Percentiles rank a stretch among this genome's conserved stretches.
These are phyloP conservation scores for Colletotrichum sansevieriae DNA, from an alignment of 2,329 filamentous ascomycete species.

Conservation along the genomic window DNA sequence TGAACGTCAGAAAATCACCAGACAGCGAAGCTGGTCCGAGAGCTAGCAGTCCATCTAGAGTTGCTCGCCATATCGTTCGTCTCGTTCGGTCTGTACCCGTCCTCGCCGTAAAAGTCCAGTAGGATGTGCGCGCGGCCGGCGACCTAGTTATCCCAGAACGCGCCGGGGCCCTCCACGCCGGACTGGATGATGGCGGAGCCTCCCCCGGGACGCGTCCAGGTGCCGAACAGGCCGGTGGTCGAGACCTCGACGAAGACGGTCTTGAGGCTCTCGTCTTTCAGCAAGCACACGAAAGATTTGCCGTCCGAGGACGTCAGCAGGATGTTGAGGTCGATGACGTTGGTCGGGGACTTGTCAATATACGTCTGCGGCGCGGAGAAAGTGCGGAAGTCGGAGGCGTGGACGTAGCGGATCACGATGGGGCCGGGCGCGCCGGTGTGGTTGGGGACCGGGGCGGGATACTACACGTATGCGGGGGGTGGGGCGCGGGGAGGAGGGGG, in stretches of 20 bases:
- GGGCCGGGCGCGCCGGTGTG: slow-evolving; percentile 62
- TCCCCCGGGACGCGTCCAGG: slow-evolving; percentile 63
- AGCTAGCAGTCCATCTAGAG: slow-evolving; percentile 59
- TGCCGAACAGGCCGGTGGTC: slow-evolving; percentile 62
- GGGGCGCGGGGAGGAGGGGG: slow-evolving; percentile 18
- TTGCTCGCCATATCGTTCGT: slow-evolving; percentile 58
- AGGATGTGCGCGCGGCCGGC: slow-evolving; percentile 59
- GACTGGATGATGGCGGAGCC: slow-evolving; percentile 55
- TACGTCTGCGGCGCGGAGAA: slow-evolving; percentile 65
- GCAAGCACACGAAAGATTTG: slow-evolving; percentile 63
- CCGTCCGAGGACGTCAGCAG: slow-evolving; percentile 56
- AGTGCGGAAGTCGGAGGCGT: slow-evolving; percentile 67
- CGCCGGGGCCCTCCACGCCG: slow-evolving; percentile 59
- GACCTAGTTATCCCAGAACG: slow-evolving; percentile 57
- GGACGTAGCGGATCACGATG: slow-evolving; percentile 65
- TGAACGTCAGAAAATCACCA: too few relatives aligned
- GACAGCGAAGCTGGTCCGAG: slow-evolving; percentile 53
- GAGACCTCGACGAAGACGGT: slow-evolving; percentile 65
- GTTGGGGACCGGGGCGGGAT: slow-evolving; percentile 58
- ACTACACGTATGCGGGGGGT: too few relatives aligned
- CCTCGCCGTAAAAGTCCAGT: slow-evolving; percentile 61
- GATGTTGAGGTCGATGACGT: slow-evolving; percentile 64
- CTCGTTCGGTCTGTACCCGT: slow-evolving; percentile 65
- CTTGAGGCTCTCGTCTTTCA: slow-evolving; percentile 67
- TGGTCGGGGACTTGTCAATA: slow-evolving; percentile 60